Percentiles rank a stretch among this genome's conserved stretches.
These are phyloP conservation scores for Chernovozyma sophiae-reginae DNA, from an alignment of 1,139 yeast genomes.

Conservation along the genomic window DNA sequence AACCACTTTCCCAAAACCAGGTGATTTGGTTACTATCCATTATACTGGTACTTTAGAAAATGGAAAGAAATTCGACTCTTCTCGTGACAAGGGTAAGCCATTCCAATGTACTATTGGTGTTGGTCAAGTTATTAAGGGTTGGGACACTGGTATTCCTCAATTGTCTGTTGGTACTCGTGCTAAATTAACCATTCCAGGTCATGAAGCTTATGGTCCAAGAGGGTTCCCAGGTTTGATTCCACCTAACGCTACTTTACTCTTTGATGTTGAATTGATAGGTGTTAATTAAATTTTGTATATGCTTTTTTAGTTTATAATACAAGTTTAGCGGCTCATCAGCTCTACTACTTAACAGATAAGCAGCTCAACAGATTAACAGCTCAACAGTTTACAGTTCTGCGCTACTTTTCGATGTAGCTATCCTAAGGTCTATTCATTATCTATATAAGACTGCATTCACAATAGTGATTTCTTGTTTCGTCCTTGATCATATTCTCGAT, in stretches of 20 bases:
- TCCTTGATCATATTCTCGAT: too few species aligned
- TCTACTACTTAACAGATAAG: too few species aligned
- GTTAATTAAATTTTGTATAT: slow-evolving; percentile 56
- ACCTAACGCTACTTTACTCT: slow-evolving; percentile 88
- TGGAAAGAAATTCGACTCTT: slow-evolving; percentile 93
- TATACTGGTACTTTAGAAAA: slow-evolving; percentile 92
- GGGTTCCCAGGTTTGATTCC: slow-evolving; percentile 97
- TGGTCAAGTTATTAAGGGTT: slow-evolving; percentile 93
- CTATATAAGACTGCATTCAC: too few species aligned
- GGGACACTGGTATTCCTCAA: slow-evolving; percentile 93
- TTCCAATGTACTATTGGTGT: slow-evolving; percentile 92
- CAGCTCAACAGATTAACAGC: too few species aligned
- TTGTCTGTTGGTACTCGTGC: slow-evolving; percentile 92
- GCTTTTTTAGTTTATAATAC: too few species aligned
- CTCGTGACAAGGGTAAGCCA: slow-evolving; percentile 90
- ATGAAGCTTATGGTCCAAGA: slow-evolving; percentile 88
- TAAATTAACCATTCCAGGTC: slow-evolving; percentile 84
- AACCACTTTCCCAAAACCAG: slow-evolving; percentile 74
- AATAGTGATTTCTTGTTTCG: too few species aligned
- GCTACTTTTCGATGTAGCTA: too few species aligned
- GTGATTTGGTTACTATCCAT: slow-evolving; percentile 88
- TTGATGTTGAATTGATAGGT: slow-evolving; percentile 85
- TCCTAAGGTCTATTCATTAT: too few species aligned
- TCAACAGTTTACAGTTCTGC: too few species aligned
- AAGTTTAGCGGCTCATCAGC: too few species aligned